These are phyloP conservation scores for Nicotiana undulata DNA, from an alignment of 257 asterid species.

Conservation along the genomic window DNA sequence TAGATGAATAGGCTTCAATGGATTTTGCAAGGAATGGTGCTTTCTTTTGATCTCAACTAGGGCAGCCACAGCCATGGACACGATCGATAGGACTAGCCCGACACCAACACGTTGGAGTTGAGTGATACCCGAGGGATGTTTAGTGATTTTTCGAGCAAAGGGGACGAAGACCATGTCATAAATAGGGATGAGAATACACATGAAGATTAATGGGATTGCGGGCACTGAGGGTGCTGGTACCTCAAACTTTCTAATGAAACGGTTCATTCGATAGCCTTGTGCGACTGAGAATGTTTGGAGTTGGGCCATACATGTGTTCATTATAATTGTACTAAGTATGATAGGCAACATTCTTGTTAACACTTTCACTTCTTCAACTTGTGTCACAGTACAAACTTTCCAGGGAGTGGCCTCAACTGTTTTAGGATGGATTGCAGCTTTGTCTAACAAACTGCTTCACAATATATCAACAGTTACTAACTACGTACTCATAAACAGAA, in stretches of 20 bases:
- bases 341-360: constrained; percentile 62
- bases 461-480: neutral
- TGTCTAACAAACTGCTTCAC: constrained; percentile 46
- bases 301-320: constrained; percentile 74
- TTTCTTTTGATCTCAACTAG: constrained; percentile 51
- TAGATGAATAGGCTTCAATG: constrained; percentile 44
- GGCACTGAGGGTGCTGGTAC: constrained; percentile 63
- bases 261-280: constrained; percentile 60
- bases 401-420: constrained; percentile 36
- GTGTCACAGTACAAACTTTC: constrained; percentile 61
- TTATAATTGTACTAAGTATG: constrained; percentile 52
- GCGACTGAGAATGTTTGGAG: constrained; percentile 66
- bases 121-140: constrained; percentile 53
- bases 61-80: constrained; percentile 60
- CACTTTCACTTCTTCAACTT: constrained; percentile 63
- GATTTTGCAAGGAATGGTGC: constrained; percentile 29
- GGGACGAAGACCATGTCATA: constrained; percentile 62
- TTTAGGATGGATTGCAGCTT: constrained; percentile 42
- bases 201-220: constrained; percentile 47
- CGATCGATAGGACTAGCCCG: constrained; percentile 53
- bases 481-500: too few species aligned
- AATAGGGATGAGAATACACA: constrained; percentile 49
- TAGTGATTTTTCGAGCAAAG: constrained; percentile 35
- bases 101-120: constrained; percentile 69
- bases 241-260: constrained; percentile 40